These are phyloP conservation scores for Rhodotorula paludigena DNA, from an alignment of 768 basidiomycete genomes.

Conservation along the genomic window DNA sequence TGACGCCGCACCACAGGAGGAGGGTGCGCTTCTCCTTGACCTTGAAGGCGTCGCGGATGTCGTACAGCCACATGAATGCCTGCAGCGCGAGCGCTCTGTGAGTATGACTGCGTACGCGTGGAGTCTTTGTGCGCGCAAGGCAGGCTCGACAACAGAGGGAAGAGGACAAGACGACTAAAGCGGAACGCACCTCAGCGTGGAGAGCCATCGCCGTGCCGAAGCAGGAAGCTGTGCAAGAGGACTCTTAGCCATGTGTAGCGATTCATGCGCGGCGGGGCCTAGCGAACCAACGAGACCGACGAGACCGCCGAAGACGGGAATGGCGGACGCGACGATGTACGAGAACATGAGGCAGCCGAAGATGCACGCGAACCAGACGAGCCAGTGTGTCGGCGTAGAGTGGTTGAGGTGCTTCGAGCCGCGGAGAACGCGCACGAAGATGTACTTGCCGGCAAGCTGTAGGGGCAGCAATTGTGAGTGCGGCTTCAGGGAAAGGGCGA, in stretches of 20 bases:
- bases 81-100: neutral
- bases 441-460: conserved; percentile 32
- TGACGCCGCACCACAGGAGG: neutral
- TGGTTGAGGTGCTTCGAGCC: conserved; percentile 34
- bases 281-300: too few relatives aligned
- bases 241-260: too few relatives aligned
- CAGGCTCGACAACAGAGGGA: too few relatives aligned
- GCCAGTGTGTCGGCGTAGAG: conserved; percentile 36
- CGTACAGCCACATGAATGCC: neutral
- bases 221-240: too few relatives aligned
- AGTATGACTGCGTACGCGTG: too few relatives aligned
- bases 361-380: conserved; percentile 30
- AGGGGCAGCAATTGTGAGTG: too few relatives aligned
- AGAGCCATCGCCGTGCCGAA: too few relatives aligned
- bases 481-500: too few relatives aligned
- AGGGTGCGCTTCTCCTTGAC: neutral
- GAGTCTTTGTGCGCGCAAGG: too few relatives aligned
- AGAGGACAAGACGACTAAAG: neutral
- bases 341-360: conserved; percentile 24
- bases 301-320: conserved; percentile 21
- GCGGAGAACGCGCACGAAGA: conserved; percentile 41
- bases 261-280: too few relatives aligned
- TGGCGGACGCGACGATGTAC: conserved; percentile 38
- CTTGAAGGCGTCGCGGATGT: neutral
- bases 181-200: neutral